Conservation (phyloP, 1,284 basidiomycete genomes). For the Trametes versicolor region DNA sequence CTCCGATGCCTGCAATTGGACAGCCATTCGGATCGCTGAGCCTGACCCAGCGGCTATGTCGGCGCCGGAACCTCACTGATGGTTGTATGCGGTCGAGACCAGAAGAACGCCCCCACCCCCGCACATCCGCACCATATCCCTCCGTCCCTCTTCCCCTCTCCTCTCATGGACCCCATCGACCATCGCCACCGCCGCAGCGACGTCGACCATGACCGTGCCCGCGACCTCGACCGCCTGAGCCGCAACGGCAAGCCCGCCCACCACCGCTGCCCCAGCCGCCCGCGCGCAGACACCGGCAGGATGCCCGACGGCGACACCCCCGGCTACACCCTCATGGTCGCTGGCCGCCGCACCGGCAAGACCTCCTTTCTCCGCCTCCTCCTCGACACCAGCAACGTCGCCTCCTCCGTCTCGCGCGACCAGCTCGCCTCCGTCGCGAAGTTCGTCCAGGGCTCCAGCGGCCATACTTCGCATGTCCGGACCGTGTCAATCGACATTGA, state of each 20-base stretch:
- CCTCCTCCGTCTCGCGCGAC: slow-evolving; percentile 65
- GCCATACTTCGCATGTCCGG: slow-evolving; percentile 74
- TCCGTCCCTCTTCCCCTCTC: slow-evolving; percentile 37
- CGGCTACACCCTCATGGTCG: slow-evolving; percentile 78
- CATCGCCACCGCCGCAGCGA: slow-evolving; percentile 56
- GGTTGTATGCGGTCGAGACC: slow-evolving; percentile 25
- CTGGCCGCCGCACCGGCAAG: slow-evolving; percentile 80
- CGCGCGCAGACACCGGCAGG: slow-evolving; percentile 37
- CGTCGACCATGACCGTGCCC: slow-evolving; percentile 50
- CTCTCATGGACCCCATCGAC: slow-evolving; percentile 50
- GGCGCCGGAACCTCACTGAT: slow-evolving; percentile 41
- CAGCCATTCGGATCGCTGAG: slow-evolving; percentile 34
- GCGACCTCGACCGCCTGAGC: slow-evolving; percentile 26
- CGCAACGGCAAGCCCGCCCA: slow-evolving; percentile 49
- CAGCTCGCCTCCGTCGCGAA: slow-evolving; percentile 79
- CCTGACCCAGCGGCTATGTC: slow-evolving; percentile 38
- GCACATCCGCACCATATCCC: slow-evolving; percentile 42
- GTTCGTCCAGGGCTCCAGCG: slow-evolving; percentile 76
- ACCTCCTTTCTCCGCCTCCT: slow-evolving; percentile 82
- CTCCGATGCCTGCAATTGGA: slow-evolving; percentile 29
- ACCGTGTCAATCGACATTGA: slow-evolving; percentile 74
- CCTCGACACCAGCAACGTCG: slow-evolving; percentile 76
- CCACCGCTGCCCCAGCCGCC: slow-evolving; percentile 31
- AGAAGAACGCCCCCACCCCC: slow-evolving; percentile 36
- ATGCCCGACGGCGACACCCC: slow-evolving; percentile 37